Conservation (phyloP, 2,329 filamentous ascomycete genomes). For the Pseudogymnoascus sp. region DNA sequence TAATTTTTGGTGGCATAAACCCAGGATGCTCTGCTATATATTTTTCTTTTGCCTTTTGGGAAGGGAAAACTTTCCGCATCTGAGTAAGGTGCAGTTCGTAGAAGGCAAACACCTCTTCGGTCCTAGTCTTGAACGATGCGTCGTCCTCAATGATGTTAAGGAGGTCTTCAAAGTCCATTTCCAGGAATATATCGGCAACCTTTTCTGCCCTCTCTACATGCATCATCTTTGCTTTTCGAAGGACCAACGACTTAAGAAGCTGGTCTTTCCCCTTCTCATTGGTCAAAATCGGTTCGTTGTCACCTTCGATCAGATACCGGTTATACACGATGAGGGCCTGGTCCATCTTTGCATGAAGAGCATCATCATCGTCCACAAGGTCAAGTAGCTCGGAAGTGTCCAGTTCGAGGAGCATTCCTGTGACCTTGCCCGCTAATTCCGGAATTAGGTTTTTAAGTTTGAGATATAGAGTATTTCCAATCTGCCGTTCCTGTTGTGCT, state of each 20-base stretch:
- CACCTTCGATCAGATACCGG: neutral
- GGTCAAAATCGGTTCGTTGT: neutral
- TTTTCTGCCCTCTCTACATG: neutral
- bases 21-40: neutral
- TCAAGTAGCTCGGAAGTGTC: neutral
- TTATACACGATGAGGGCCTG: neutral
- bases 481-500: neutral
- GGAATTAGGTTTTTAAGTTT: neutral
- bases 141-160: neutral
- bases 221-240: neutral
- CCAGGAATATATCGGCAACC: neutral
- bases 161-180: constrained; percentile 5
- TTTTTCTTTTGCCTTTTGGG: neutral
- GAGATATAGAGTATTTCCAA: neutral
- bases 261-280: constrained; percentile 2
- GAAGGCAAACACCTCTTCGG: constrained; percentile 4
- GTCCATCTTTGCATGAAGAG: neutral
- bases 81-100: constrained; percentile 3
- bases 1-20: neutral
- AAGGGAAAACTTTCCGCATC: neutral
- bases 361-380: neutral
- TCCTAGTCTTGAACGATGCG: neutral
- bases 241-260: neutral
- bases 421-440: neutral
- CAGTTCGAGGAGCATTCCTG: neutral